Percentiles rank a stretch among this genome's conserved stretches.
Conservation (phyloP, 257 asterid genomes). For the Gentiana macrophylla region DNA sequence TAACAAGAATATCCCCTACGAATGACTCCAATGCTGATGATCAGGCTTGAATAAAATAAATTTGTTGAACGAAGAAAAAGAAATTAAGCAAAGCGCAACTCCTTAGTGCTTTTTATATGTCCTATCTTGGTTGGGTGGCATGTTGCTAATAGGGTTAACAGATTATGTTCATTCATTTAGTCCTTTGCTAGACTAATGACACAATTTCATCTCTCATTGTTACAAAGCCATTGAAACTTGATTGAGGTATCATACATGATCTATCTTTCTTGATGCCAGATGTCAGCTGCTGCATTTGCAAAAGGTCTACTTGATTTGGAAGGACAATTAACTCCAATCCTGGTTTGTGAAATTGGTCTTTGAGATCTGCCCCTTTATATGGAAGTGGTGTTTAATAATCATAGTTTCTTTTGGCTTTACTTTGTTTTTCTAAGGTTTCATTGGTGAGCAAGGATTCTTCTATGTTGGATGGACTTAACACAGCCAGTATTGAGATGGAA, state of each 20-base stretch:
- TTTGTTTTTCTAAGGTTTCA: conserved; percentile 51
- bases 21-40: no score
- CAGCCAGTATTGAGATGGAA: conserved; percentile 83
- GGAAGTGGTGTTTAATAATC: conserved; percentile 1
- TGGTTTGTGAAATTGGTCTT: conserved; percentile 42
- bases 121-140: conserved; percentile 1
- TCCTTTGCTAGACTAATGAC: not conserved
- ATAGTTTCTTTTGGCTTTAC: not conserved
- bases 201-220: not conserved
- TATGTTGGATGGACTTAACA: conserved; percentile 95
- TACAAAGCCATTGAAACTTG: conserved; percentile 4
- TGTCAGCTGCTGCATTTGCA: conserved; percentile 99
- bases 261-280: conserved; percentile 28
- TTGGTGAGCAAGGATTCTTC: conserved; percentile 98
- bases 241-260: conserved; percentile 7
- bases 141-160: not conserved
- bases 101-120: not conserved
- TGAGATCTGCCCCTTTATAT: conserved; percentile 5
- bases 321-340: conserved; percentile 93
- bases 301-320: conserved; percentile 97
- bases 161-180: not conserved
- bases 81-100: no score
- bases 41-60: no score
- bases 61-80: no score
- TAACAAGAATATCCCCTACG: no score